Evolutionary conservation across 345 rosid species (phyloP).

Genomic region (Syzygium oleosum): DNA sequence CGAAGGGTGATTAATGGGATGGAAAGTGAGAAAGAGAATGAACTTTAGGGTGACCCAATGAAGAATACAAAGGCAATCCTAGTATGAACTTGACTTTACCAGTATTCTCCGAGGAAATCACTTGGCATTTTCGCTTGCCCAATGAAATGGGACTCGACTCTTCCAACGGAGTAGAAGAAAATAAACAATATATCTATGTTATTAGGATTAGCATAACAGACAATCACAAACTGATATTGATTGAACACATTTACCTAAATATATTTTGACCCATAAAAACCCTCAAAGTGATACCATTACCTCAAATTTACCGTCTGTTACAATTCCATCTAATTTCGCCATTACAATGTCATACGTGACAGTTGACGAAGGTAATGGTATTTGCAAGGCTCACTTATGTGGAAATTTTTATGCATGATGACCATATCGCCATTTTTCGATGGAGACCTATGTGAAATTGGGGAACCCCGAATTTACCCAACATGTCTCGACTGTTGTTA

Average conservation of each 20-base stretch:
- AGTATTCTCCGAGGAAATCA: neutral
- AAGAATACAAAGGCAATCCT: neutral
- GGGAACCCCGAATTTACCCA: neutral
- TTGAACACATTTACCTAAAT: neutral
- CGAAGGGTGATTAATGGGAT: neutral
- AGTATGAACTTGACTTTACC: neutral
- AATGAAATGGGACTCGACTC: neutral
- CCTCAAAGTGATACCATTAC: neutral
- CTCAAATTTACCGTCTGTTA: fast-evolving
- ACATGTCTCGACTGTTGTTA: neutral
- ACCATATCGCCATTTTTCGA: neutral
- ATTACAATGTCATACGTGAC: neutral
- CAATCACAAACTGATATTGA: neutral
- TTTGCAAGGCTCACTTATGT: neutral
- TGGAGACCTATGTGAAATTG: neutral
- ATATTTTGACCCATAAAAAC: fast-evolving
- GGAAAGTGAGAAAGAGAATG: neutral
- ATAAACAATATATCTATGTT: neutral
- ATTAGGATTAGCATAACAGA: neutral
- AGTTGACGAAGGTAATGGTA: neutral
- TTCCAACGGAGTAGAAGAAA: neutral
- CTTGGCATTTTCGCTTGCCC: neutral
- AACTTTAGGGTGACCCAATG: neutral
- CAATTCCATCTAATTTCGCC: neutral
- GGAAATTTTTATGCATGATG: neutral